phyloP scores from a whole-genome alignment of 768 basidiomycete species.

The Leccinum truebloodii region DNA sequence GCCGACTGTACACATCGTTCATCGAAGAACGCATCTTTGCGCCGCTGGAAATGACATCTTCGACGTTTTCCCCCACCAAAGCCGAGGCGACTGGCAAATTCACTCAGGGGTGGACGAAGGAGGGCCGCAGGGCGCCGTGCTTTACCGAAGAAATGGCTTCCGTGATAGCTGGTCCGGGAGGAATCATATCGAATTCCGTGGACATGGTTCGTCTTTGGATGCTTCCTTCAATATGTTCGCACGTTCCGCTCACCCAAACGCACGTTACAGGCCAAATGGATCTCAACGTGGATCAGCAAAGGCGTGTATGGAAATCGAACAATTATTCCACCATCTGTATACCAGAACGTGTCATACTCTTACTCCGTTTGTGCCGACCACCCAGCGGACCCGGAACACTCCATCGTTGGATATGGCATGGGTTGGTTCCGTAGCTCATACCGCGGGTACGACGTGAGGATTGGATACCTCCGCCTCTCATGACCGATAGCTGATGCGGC shows the following conservation, averaged over 20 bases:
- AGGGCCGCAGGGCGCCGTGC: slow-evolving; percentile 36
- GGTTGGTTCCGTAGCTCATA: slow-evolving; percentile 45
- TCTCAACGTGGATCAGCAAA: slow-evolving; percentile 33
- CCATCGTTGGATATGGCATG: slow-evolving; percentile 41
- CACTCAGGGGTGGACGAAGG: slow-evolving; percentile 35
- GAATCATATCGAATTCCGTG: slow-evolving; percentile 42
- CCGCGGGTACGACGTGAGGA: slow-evolving; percentile 44
- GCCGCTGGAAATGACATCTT: slow-evolving; percentile 42
- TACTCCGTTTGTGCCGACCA: slow-evolving; percentile 25
- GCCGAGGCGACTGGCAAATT: slow-evolving; percentile 35
- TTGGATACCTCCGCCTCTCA: no score
- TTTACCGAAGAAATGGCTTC: slow-evolving; percentile 28
- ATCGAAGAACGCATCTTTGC: slow-evolving; percentile 42
- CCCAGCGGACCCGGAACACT: slow-evolving; percentile 17
- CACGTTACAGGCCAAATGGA: slow-evolving; percentile 40
- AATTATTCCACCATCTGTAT: slow-evolving; percentile 34
- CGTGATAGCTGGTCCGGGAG: slow-evolving; percentile 40
- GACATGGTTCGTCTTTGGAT: slow-evolving; percentile 40
- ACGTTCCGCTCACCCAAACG: neutral
- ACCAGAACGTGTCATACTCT: slow-evolving; percentile 34
- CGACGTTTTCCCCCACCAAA: slow-evolving; percentile 38
- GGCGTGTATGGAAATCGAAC: slow-evolving; percentile 34
- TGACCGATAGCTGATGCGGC: neutral
- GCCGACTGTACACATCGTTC: slow-evolving; percentile 38
- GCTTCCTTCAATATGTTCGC: neutral